Conservation (phyloP, 2,329 filamentous ascomycete species). For the Raffaelea deltoideospora region DNA sequence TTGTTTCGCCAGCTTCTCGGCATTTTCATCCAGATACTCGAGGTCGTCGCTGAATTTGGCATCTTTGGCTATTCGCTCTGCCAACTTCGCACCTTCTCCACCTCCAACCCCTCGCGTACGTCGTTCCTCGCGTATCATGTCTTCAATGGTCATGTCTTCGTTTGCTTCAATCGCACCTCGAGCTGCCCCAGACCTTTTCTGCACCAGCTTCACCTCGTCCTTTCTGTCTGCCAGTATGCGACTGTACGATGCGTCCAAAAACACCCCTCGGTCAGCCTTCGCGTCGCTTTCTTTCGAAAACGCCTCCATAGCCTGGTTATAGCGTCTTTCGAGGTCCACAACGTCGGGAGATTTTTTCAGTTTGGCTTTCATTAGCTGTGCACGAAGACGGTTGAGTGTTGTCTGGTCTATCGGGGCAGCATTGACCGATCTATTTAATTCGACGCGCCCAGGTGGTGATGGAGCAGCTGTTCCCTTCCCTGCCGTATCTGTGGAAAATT, state of each 20-base stretch:
- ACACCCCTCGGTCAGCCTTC: conserved; percentile 46
- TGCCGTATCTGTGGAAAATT: not conserved
- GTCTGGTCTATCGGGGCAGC: conserved; percentile 56
- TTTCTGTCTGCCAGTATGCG: conserved; percentile 65
- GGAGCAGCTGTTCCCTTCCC: not conserved
- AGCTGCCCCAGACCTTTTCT: conserved; percentile 69
- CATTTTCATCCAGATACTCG: conserved; percentile 97
- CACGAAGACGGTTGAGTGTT: conserved; percentile 74
- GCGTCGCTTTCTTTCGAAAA: conserved; percentile 28
- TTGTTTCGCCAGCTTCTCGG: conserved; percentile 69
- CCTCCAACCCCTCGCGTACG: conserved; percentile 64
- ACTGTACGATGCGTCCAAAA: conserved; percentile 78
- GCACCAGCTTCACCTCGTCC: conserved; percentile 60
- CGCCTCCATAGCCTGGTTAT: conserved; percentile 57
- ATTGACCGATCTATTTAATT: not conserved
- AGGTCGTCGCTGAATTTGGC: conserved; percentile 80
- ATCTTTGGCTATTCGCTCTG: conserved; percentile 90
- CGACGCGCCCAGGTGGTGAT: not conserved
- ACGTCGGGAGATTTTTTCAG: conserved; percentile 63
- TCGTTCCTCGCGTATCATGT: conserved; percentile 92
- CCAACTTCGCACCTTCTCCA: conserved; percentile 68
- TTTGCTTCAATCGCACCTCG: conserved; percentile 79
- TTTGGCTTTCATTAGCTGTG: conserved; percentile 92
- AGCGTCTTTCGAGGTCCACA: conserved; percentile 65
- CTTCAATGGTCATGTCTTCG: conserved; percentile 87